A percentile compares a stretch with the other conserved stretches of the same genome.
These are phyloP conservation scores for Phlyctochytrium bullatum DNA, from an alignment of 192 early-diverging fungal genomes.

Conservation along the genomic window DNA sequence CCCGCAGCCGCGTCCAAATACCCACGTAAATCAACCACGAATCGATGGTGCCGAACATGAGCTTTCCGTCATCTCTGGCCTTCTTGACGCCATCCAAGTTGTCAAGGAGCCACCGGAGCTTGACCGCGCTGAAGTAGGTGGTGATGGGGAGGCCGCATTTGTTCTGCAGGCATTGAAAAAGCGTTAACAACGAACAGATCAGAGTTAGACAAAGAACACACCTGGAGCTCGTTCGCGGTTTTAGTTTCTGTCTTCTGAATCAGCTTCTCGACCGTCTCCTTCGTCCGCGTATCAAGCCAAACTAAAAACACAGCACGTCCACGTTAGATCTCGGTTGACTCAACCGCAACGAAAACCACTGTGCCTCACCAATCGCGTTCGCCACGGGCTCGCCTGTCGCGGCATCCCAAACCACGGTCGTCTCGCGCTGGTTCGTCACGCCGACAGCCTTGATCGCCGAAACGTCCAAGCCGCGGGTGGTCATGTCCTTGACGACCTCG, in stretches of 20 bases:
- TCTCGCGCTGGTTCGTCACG: conserved; percentile 95
- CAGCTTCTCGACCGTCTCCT: conserved; percentile 65
- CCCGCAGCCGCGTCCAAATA: not conserved
- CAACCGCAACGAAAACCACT: not conserved
- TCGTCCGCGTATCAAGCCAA: conserved; percentile 87
- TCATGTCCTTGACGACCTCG: conserved; percentile 61
- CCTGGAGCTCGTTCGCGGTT: conserved; percentile 40
- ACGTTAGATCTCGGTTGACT: not conserved
- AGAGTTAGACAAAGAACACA: not conserved
- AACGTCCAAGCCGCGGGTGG: conserved; percentile 52
- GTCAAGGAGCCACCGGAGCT: conserved; percentile 90
- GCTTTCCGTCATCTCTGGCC: conserved; percentile 67
- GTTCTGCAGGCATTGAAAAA: conserved; percentile 14
- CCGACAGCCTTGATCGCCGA: conserved; percentile 64
- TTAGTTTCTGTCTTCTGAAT: conserved; percentile 54
- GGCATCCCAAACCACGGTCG: conserved; percentile 85
- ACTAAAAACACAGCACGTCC: too few relatives aligned
- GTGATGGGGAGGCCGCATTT: conserved; percentile 85
- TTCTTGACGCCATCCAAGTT: conserved; percentile 69
- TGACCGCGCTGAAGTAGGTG: conserved; percentile 90
- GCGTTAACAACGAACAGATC: not conserved
- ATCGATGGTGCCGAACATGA: conserved; percentile 89
- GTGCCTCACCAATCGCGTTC: conserved; percentile 63
- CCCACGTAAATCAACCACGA: conserved; percentile 89
- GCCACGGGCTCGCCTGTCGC: conserved; percentile 74